A percentile compares a stretch with the other conserved stretches of the same genome.
Evolutionary conservation across 768 basidiomycete genomes (phyloP).

Genomic region (Chalciporus piperatus): DNA sequence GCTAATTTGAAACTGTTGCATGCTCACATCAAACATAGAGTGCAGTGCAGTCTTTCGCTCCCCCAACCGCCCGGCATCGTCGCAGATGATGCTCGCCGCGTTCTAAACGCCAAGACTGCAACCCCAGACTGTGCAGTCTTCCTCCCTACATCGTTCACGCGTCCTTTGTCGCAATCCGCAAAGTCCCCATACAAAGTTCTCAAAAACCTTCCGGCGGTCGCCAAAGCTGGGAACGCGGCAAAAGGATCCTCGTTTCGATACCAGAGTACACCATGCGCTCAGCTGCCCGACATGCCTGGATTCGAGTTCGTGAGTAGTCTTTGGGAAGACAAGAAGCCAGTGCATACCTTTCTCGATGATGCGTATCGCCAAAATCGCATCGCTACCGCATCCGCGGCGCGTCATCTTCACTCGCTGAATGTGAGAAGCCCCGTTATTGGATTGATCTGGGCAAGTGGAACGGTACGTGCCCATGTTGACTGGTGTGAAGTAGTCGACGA

Average conservation of each 20-base stretch:
- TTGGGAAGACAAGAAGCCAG: slow-evolving; percentile 62
- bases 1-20: neutral
- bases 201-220: slow-evolving; percentile 37
- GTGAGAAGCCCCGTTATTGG: slow-evolving; percentile 50
- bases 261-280: slow-evolving; percentile 49
- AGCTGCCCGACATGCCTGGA: slow-evolving; percentile 43
- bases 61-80: slow-evolving; percentile 40
- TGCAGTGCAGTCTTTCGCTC: slow-evolving; percentile 47
- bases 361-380: slow-evolving; percentile 61
- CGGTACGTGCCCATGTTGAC: slow-evolving; percentile 53
- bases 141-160: slow-evolving; percentile 38
- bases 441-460: slow-evolving; percentile 51
- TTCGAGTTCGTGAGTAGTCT: slow-evolving; percentile 56
- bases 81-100: slow-evolving; percentile 31
- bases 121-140: slow-evolving; percentile 52
- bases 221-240: slow-evolving; percentile 35
- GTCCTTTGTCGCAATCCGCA: slow-evolving; percentile 40
- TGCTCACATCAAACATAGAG: slow-evolving; percentile 30
- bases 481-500: slow-evolving; percentile 43
- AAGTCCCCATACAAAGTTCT: slow-evolving; percentile 49
- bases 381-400: slow-evolving; percentile 46
- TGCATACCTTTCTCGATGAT: slow-evolving; percentile 45
- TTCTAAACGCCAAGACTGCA: slow-evolving; percentile 45
- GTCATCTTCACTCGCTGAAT: slow-evolving; percentile 48
- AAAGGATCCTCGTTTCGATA: slow-evolving; percentile 48